Evolutionary conservation across 352 stramenopile species (phyloP).

Genomic region (Pythium aphanidermatum): DNA sequence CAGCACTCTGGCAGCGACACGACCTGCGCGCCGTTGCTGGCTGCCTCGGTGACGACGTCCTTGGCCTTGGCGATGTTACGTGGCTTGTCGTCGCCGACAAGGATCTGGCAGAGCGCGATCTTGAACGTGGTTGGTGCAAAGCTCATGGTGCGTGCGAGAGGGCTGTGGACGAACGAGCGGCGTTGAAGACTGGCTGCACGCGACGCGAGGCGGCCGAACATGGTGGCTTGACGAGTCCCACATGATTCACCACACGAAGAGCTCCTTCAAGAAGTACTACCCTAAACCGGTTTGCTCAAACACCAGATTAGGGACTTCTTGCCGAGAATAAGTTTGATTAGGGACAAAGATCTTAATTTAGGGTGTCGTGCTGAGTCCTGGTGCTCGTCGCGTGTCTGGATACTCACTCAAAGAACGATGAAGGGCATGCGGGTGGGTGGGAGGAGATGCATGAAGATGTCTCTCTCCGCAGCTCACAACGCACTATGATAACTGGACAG

Average conservation of each 20-base stretch:
- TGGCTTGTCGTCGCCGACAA: conserved; percentile 83
- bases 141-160: conserved; percentile 32
- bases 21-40: conserved; percentile 75
- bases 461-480: conserved; percentile 6
- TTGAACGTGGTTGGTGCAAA: conserved; percentile 59
- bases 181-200: conserved; percentile 17
- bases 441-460: neutral
- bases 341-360: conserved; percentile 1
- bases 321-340: too few species aligned
- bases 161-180: conserved; percentile 13
- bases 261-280: neutral
- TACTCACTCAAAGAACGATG: neutral
- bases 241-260: neutral
- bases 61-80: conserved; percentile 80
- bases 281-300: conserved; percentile 23
- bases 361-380: too few species aligned
- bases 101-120: conserved; percentile 95
- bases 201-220: conserved; percentile 16
- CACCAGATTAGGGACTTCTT: conserved; percentile 23
- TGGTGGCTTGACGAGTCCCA: neutral
- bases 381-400: too few species aligned
- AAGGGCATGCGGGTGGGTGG: conserved; percentile 1
- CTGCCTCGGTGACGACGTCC: conserved; percentile 58
- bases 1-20: conserved; percentile 94
- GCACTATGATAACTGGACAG: too few species aligned